phyloP scores from a whole-genome alignment of 176 grass and related monocot genomes.

The Dendrocalamus sinicus region DNA sequence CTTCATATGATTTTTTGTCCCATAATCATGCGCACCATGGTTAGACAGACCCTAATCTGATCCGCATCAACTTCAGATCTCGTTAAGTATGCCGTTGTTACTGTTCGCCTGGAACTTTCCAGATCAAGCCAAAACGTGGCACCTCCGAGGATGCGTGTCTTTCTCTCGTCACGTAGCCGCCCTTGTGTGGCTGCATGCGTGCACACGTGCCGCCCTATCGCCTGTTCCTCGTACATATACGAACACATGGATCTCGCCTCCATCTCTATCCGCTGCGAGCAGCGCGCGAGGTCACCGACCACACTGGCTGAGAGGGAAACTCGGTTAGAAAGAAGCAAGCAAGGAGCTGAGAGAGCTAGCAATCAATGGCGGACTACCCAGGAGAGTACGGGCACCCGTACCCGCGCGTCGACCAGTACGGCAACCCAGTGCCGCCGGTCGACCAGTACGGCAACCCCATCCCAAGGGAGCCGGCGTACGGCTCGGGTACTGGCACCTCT shows the following conservation, averaged over 20 bases:
- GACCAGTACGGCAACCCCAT: constrained; percentile 70
- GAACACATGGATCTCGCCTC: not conserved
- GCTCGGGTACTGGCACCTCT: not conserved
- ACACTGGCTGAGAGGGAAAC: not conserved
- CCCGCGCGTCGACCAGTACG: constrained; percentile 70
- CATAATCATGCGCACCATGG: no score
- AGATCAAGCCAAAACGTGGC: constrained; percentile 29
- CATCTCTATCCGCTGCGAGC: not conserved
- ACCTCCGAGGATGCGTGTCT: constrained; percentile 14
- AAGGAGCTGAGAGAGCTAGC: not conserved
- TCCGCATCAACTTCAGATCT: not conserved
- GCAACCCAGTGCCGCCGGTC: constrained; percentile 63
- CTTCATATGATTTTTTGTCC: no score
- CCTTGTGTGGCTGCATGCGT: not conserved
- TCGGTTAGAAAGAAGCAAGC: no score
- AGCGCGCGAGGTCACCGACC: not conserved
- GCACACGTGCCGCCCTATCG: constrained; percentile 23
- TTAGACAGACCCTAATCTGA: no score
- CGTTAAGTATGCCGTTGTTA: not conserved
- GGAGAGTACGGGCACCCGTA: constrained; percentile 57
- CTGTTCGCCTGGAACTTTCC: not conserved
- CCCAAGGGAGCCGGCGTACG: constrained; percentile 36
- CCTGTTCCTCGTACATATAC: constrained; percentile 27
- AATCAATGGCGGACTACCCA: constrained; percentile 45
- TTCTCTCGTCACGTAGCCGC: not conserved